phyloP scores from a whole-genome alignment of 176 grass and related monocot genomes.

The Oryza officinalis region DNA sequence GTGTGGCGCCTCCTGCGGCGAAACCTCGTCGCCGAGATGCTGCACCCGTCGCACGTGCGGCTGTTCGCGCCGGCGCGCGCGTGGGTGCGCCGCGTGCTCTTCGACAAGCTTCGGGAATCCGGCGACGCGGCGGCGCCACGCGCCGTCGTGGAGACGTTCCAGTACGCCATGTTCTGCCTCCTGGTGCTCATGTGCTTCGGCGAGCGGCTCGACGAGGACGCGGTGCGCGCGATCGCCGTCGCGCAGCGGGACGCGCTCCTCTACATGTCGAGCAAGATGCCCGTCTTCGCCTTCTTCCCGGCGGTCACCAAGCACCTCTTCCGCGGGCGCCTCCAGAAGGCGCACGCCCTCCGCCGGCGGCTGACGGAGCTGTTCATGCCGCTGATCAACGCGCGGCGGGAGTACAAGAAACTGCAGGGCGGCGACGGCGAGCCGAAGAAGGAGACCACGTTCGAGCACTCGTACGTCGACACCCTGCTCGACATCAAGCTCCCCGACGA shows the following conservation, averaged over 20 bases:
- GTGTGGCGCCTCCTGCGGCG: conserved; percentile 59
- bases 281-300: neutral
- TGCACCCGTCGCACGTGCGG: conserved; percentile 50
- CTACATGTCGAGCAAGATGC: too few species aligned
- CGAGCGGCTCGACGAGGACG: conserved; percentile 55
- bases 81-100: conserved; percentile 41
- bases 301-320: conserved; percentile 48
- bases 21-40: conserved; percentile 56
- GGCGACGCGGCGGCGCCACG: neutral
- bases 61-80: conserved; percentile 45
- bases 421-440: neutral
- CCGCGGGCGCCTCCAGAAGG: conserved; percentile 25
- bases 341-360: neutral
- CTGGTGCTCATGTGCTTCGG: conserved; percentile 80
- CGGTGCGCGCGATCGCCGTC: conserved; percentile 31
- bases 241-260: conserved; percentile 26
- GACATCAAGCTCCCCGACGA: conserved; percentile 56
- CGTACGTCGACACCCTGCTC: conserved; percentile 70
- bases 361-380: conserved; percentile 41
- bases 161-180: conserved; percentile 63
- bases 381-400: conserved; percentile 46
- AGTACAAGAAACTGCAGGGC: conserved; percentile 8
- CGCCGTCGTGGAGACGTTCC: conserved; percentile 44
- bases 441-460: conserved; percentile 44
- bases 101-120: conserved; percentile 14